These are phyloP conservation scores for Gelatoporia subvermispora DNA, from an alignment of 768 basidiomycete genomes.

Conservation along the genomic window DNA sequence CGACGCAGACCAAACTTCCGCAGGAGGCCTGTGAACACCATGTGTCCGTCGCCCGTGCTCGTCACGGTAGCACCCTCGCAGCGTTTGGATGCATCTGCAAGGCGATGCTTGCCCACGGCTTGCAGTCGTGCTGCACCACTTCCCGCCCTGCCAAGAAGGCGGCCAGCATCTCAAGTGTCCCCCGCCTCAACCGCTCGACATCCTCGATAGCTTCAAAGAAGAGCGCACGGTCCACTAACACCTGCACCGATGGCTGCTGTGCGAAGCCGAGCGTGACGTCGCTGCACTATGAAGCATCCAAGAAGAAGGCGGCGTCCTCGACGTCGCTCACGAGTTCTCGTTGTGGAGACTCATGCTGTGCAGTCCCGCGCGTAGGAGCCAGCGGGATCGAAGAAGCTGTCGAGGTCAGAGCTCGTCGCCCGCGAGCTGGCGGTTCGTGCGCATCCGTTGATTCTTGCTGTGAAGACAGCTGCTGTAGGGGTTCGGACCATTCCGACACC, in stretches of 20 bases:
- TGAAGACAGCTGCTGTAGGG: conserved; percentile 10
- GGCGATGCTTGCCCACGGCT: conserved; percentile 22
- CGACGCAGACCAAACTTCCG: conserved; percentile 4
- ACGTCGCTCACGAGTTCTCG: conserved; percentile 13
- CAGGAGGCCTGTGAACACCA: conserved; percentile 22
- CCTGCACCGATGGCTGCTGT: background rate
- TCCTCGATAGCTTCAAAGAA: background rate
- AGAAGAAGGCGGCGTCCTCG: background rate
- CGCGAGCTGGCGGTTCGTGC: too few species aligned
- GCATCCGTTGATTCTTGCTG: conserved; percentile 7
- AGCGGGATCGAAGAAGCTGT: too few species aligned
- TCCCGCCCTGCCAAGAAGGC: background rate
- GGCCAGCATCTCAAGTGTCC: too few species aligned
- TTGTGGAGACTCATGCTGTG: conserved; percentile 7
- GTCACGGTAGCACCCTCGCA: conserved; percentile 22
- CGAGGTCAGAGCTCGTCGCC: too few species aligned
- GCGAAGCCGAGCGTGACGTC: background rate
- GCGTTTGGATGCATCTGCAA: conserved; percentile 26
- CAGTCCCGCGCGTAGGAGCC: too few species aligned
- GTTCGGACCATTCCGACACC: background rate
- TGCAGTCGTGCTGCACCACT: conserved; percentile 21
- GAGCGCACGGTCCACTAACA: background rate
- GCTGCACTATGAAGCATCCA: too few species aligned
- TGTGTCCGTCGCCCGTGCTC: conserved; percentile 17
- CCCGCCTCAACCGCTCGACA: background rate